Percentiles rank a stretch among this genome's conserved stretches.
phyloP scores from a whole-genome alignment of 768 basidiomycete species.

The Lepiota brunneoincarnata region DNA sequence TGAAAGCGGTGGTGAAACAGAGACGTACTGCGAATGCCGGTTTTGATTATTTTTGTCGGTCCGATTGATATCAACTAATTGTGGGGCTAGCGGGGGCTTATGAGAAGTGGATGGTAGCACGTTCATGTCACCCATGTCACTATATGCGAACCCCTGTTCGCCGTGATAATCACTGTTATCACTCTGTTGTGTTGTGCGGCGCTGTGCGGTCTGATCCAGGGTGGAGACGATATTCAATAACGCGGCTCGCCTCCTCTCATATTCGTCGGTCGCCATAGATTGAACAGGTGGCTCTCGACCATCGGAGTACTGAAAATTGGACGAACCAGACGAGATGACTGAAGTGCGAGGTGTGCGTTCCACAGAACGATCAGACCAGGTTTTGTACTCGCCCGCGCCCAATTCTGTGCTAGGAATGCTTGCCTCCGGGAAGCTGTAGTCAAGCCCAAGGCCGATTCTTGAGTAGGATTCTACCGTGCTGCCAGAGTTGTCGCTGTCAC shows the following conservation, averaged over 20 bases:
- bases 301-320: conserved; percentile 6
- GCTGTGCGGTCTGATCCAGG: not conserved
- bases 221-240: not conserved
- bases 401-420: not conserved
- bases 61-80: too few relatives aligned
- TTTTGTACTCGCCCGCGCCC: not conserved
- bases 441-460: conserved; percentile 20
- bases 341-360: not conserved
- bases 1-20: not conserved
- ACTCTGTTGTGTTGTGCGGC: not conserved
- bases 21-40: not conserved
- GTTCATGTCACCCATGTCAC: conserved; percentile 20
- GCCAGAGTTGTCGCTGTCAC: conserved; percentile 15
- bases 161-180: conserved; percentile 19
- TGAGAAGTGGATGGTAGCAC: not conserved
- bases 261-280: not conserved
- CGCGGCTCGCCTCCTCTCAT: not conserved
- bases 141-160: conserved; percentile 35
- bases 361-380: not conserved
- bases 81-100: too few relatives aligned
- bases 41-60: not conserved
- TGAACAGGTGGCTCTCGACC: not conserved
- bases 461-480: not conserved
- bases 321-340: not conserved
- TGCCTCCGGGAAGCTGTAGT: conserved; percentile 15